Evolutionary conservation across 2,329 filamentous ascomycete genomes (phyloP), one percentile per base, ranked within the genome.

Genomic region (Elsinoe batatas): DNA sequence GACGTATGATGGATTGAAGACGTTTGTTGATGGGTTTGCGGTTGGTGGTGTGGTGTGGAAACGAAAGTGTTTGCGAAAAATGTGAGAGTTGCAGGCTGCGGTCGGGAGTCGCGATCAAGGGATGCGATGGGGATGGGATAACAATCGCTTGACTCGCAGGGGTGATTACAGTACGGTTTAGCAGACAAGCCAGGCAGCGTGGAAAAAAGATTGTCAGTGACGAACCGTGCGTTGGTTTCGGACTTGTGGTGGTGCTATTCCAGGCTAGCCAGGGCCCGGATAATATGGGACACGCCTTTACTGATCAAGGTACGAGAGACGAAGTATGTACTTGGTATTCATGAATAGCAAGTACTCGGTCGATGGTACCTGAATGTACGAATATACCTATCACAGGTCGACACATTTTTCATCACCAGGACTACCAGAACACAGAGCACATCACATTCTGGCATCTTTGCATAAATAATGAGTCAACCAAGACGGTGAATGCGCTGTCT

Each of bases 401-500:
- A 20, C 47, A 38, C n/a, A 33, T 4, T 33, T 20, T 18, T 22
- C 40, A 51, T 51, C 47, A 37, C 47, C 47, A 11, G 47, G 32
- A 22, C 47, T 38, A 51, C 47, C 33, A 38, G 26, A 17, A 35
- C 35, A 37, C 33, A 36, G 44, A 36, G 44, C 44, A 49, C 26
- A 49, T 49, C 44, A 49, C 44, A 49, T n/a, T n/a, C 44, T 13
- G 20, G 13, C 13, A 17, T 20, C 20, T 22, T 13, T 17, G 13
- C 20, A 33, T 26, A 10, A 33, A 33, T 12, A 33, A 15, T 49
- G 26, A 15, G 13, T 15, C 37, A 15, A 13, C 5, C 10, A 35
- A 26, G 15, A 38, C 47, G 47, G 47, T 38, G 47, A 51, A 51
- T 51, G 47, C 33, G 47, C 47, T 51, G 47, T 51, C 47, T 51